phyloP scores from a whole-genome alignment of 2,329 filamentous ascomycete genomes.

The Simplicillium sp. region DNA sequence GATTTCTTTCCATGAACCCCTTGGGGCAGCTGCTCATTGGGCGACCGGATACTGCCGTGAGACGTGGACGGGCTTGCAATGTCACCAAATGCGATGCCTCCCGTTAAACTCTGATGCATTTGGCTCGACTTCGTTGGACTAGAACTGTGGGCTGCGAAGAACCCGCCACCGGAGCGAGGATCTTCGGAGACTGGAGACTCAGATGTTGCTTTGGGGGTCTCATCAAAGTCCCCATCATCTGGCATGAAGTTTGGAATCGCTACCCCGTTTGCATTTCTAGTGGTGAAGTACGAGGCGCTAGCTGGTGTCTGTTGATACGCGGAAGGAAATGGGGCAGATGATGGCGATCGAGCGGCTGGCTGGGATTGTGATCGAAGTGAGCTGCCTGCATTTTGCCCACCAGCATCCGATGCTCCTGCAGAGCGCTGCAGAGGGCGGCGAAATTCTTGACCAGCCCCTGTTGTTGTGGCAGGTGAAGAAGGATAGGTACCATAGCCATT shows the following conservation, averaged over 20 bases:
- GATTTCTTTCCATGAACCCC: constrained; percentile 43
- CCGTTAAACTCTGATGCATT: constrained; percentile 17
- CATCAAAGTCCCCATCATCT: constrained; percentile 42
- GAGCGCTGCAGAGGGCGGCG: constrained; percentile 49
- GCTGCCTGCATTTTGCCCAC: constrained; percentile 37
- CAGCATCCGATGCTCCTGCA: constrained; percentile 36
- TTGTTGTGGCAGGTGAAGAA: constrained; percentile 41
- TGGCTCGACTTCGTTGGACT: constrained; percentile 15
- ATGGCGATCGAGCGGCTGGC: constrained; percentile 42
- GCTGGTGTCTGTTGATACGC: constrained; percentile 9
- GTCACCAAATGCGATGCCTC: constrained; percentile 38
- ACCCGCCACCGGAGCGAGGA: constrained; percentile 16
- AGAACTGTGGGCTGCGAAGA: constrained; percentile 16
- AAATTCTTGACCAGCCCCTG: constrained; percentile 37
- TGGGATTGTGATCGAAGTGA: constrained; percentile 59
- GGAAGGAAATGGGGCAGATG: constrained; percentile 16
- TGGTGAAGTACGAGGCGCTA: constrained; percentile 18
- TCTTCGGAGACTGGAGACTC: constrained; percentile 41
- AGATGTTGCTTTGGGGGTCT: constrained; percentile 27
- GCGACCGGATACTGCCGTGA: constrained; percentile 31
- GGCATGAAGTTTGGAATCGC: constrained; percentile 46
- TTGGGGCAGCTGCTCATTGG: constrained; percentile 45
- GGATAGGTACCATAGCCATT: constrained; percentile 43
- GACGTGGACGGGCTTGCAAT: constrained; percentile 27
- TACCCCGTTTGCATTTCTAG: constrained; percentile 36